A percentile compares a stretch with the other conserved stretches of the same genome.
These are phyloP conservation scores for Lasiodiplodia sp. DNA, from an alignment of 2,329 filamentous ascomycete species.

Conservation along the genomic window DNA sequence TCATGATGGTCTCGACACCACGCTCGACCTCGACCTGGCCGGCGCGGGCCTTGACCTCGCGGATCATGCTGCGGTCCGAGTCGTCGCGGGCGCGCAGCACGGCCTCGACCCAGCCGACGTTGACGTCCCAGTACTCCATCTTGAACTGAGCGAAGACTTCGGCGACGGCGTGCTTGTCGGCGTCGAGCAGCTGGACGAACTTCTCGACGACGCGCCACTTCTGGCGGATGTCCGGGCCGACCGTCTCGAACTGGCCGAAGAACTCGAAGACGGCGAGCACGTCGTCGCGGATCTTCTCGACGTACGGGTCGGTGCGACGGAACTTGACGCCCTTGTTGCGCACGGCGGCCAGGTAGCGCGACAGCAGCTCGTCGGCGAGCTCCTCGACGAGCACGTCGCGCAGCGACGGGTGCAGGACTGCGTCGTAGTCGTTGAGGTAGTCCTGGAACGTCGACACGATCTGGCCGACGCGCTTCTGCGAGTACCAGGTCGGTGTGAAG, in stretches of 20 bases:
- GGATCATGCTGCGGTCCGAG: conserved; percentile 90
- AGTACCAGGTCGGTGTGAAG: conserved; percentile 92
- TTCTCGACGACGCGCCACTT: conserved; percentile 92
- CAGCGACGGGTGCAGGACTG: conserved; percentile 83
- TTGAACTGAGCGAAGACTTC: conserved; percentile 87
- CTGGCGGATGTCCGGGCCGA: conserved; percentile 78
- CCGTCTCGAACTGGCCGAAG: conserved; percentile 72
- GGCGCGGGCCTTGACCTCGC: conserved; percentile 85
- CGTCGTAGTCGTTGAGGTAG: conserved; percentile 87
- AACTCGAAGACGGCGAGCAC: conserved; percentile 89
- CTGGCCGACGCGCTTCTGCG: conserved; percentile 84
- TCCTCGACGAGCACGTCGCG: conserved; percentile 93
- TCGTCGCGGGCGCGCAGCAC: conserved; percentile 88
- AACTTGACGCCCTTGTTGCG: conserved; percentile 93
- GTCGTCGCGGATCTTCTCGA: conserved; percentile 93
- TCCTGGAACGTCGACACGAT: conserved; percentile 96
- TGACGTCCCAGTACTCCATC: conserved; percentile 87
- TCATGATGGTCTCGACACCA: conserved; percentile 92
- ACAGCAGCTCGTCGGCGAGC: conserved; percentile 87
- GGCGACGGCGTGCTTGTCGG: conserved; percentile 75
- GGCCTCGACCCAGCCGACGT: conserved; percentile 94
- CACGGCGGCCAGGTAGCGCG: conserved; percentile 82
- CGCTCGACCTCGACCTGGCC: conserved; percentile 82
- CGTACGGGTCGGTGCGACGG: conserved; percentile 83
- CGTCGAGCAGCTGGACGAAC: conserved; percentile 78